Evolutionary conservation across 1,284 basidiomycete species (phyloP), one percentile per base, ranked within the genome.

Genomic region (Pisolithus thermaeus): DNA sequence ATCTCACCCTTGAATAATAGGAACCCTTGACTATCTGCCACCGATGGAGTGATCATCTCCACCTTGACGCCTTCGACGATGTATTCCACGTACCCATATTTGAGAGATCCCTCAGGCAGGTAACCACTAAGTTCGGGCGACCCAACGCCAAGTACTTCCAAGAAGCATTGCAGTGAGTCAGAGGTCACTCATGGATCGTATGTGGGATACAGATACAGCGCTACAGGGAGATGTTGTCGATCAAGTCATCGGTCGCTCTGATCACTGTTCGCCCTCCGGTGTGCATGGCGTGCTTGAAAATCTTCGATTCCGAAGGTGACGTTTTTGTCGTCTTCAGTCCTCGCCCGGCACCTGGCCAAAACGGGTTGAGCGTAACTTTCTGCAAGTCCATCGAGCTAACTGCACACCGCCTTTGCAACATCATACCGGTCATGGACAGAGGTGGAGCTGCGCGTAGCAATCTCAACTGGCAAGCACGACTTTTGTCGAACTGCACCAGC

Each of bases 241-340:
- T 48, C 25, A 54, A 54, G 32, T 60, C 60, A 20, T 68, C 68
- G 8, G 63, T 63, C 30, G 80, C 72, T 2, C 69, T 71, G n/a
- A 64, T 85, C 47, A 76, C 86, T 52, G 81, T 80, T 1, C 78
- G 81, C n/a, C 76, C 79, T 41, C 82, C 82, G 2, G 77, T 84
- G 58, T 80, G 81, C 41, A 55, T 86, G 47, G 64, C 72, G 20
- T 78, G 79, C 57, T 56, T 84, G 51, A 78, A 75, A 48, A 66
- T 84, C 36, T 65, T 64, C 7, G 60, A 65, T 6, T 51, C 63
- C 4, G 52, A 55, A 5, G 61, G 58, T 41, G 61, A 67, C 32
- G 54, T 80, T 18, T 84, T 79, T 59, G 70, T 78, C 35, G 66
- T 84, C 32, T 84, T 84, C 58, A 80, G 83, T 61, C 81, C 80